These are phyloP conservation scores for Lobosporangium transversale DNA, from an alignment of 192 early-diverging fungal genomes.

Conservation along the genomic window DNA sequence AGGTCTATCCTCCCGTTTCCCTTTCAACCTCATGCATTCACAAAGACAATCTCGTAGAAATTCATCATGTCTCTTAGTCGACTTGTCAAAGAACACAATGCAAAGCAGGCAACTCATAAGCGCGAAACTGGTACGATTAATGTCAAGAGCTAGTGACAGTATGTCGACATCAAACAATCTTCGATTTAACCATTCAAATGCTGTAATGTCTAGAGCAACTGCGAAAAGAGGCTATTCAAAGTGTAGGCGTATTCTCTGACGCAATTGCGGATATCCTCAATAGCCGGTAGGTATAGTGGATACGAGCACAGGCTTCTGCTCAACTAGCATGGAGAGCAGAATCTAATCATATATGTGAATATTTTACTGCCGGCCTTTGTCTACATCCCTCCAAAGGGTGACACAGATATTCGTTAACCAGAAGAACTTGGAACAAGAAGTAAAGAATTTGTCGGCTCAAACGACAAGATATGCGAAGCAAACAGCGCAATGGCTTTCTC, in stretches of 20 bases:
- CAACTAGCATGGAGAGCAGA: too few species aligned
- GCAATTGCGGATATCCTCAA: slow-evolving; percentile 68
- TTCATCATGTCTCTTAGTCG: slow-evolving; percentile 53
- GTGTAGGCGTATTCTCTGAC: slow-evolving; percentile 65
- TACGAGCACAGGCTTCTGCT: too few species aligned
- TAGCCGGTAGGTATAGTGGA: slow-evolving; percentile 62
- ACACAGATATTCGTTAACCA: slow-evolving; percentile 69
- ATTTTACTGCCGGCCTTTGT: neutral
- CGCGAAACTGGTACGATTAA: slow-evolving; percentile 69
- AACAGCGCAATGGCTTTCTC: slow-evolving; percentile 80
- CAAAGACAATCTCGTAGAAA: too few species aligned
- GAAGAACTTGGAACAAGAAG: slow-evolving; percentile 72
- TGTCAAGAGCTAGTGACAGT: too few species aligned
- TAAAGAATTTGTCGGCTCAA: slow-evolving; percentile 60
- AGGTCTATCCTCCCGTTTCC: too few species aligned
- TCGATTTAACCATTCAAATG: too few species aligned
- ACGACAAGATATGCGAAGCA: slow-evolving; percentile 65
- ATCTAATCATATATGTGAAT: too few species aligned
- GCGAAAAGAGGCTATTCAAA: slow-evolving; percentile 61
- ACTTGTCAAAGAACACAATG: slow-evolving; percentile 67
- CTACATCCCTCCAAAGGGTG: slow-evolving; percentile 47
- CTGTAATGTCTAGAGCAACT: slow-evolving; percentile 65
- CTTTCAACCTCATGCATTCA: too few species aligned
- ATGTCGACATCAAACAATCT: too few species aligned
- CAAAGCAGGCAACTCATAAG: slow-evolving; percentile 62